phyloP scores from a whole-genome alignment of 345 rosid genomes.

The Eucalyptus marginata region DNA sequence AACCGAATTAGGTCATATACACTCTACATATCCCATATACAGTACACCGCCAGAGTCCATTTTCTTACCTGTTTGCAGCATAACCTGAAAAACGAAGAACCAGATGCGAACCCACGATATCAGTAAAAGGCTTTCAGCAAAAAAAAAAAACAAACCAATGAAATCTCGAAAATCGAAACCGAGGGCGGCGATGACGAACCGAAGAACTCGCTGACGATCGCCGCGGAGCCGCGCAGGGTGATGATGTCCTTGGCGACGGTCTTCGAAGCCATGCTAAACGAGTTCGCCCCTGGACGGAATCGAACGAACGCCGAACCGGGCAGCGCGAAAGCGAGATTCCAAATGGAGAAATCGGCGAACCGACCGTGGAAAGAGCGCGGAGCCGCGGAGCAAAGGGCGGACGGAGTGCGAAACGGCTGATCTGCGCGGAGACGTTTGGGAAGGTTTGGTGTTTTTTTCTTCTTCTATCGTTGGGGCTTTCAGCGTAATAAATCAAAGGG shows the following conservation, averaged over 20 bases:
- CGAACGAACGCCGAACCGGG: neutral
- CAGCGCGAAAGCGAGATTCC: neutral
- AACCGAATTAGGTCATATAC: neutral
- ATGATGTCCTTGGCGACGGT: conserved; percentile 84
- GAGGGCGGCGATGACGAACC: conserved; percentile 19
- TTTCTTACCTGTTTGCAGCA: conserved; percentile 83
- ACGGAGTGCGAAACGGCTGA: neutral
- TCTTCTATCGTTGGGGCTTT: neutral
- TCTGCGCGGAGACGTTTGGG: neutral
- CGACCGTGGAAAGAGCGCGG: neutral
- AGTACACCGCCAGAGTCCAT: neutral
- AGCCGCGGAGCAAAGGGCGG: neutral
- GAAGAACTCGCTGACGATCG: conserved; percentile 94
- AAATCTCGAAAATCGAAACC: neutral
- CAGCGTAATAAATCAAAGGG: neutral
- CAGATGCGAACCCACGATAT: neutral
- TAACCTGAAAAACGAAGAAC: conserved; percentile 44
- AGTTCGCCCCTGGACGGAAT: neutral
- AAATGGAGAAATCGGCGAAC: neutral
- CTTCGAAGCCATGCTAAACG: conserved; percentile 44
- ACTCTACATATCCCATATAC: neutral
- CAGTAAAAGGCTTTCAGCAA: neutral
- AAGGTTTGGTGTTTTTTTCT: neutral
- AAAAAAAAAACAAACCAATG: neutral
- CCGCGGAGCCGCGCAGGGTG: conserved; percentile 93